phyloP scores from a whole-genome alignment of 768 basidiomycete species.

The Xerocomellus intermedius region DNA sequence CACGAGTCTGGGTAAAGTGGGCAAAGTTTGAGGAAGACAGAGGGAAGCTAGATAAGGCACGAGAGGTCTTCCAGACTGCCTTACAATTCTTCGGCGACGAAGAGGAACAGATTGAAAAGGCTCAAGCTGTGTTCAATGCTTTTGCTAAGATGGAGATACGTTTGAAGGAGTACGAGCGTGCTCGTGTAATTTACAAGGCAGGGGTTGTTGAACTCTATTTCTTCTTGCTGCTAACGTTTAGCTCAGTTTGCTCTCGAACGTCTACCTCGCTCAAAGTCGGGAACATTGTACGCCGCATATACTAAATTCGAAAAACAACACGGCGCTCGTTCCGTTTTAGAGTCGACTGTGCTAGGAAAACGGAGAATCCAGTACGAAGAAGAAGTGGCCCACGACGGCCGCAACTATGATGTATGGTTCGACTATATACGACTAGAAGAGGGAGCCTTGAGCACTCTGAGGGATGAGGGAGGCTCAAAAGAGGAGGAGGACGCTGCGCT shows the following conservation, averaged over 20 bases:
- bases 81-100: slow-evolving; percentile 89
- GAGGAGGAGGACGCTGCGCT: slow-evolving; percentile 66
- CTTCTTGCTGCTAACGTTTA: not conserved
- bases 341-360: slow-evolving; percentile 93
- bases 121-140: slow-evolving; percentile 88
- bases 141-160: slow-evolving; percentile 98
- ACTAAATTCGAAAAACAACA: slow-evolving; percentile 99
- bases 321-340: slow-evolving; percentile 83
- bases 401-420: slow-evolving; percentile 98
- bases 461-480: slow-evolving; percentile 67
- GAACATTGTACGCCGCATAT: slow-evolving; percentile 83
- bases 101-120: slow-evolving; percentile 81
- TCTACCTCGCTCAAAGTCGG: slow-evolving; percentile 90
- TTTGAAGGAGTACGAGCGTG: slow-evolving; percentile 94
- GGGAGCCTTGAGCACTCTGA: slow-evolving; percentile 73
- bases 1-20: slow-evolving; percentile 81
- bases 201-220: not conserved
- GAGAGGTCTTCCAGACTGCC: slow-evolving; percentile 89
- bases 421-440: slow-evolving; percentile 94
- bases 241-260: slow-evolving; percentile 89
- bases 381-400: slow-evolving; percentile 84
- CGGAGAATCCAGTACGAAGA: slow-evolving; percentile 99
- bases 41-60: slow-evolving; percentile 59
- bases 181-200: slow-evolving; percentile 96
- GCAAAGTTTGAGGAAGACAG: slow-evolving; percentile 86